Base-by-base conservation (phyloP, 2,329 filamentous ascomycete species). In the Bipolaris gigantea region DNA sequence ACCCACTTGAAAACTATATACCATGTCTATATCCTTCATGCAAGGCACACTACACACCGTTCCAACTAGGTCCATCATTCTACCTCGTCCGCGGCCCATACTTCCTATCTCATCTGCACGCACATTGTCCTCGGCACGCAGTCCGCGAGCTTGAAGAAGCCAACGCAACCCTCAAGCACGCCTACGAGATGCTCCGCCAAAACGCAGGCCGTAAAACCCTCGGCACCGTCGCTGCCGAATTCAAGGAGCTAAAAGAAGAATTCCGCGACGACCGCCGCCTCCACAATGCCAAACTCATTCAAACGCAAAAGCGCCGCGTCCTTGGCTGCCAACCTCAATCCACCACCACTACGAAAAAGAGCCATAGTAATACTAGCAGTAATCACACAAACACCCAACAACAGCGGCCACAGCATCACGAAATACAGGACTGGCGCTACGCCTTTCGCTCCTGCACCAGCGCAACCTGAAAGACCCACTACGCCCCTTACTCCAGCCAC, bases 161-260 rank as follows among this genome's bases (percentile, higher is more conserved):
- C 5, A 71, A 66, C 40, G 50, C 55, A 3, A 38, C 54, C 2
- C 68, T 62, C 48, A 72, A 71, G 21, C 53, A 33, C 4, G 59
- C 64, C 16, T 71, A 62, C 52, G 70, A 73, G 40, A 19, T 34
- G 8, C 62, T 71, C 56, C 61, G 70, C 15, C 70, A 73, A 47
- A 67, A 65, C n/a, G 69, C 69, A 5, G 67, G 69, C 11, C 66
- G 70, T 27, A 69, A 67, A 48, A 71, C 67, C 3, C 65, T 73
- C 8, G 62, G 65, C 9, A 34, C 50, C 9, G 61, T 73, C 5
- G 66, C 65, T 5, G 55, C 55, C 1, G 70, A 72, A 32, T 72
- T 71, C 33, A 69, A 71, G 10, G 41, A 50, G 6, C 68, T 59
- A 25, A 48, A 66, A 25, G 44, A 61, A 5, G 23, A 44, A 2